These are phyloP conservation scores for Aspergillus vadensis DNA, from an alignment of 2,329 filamentous ascomycete species.

Conservation along the genomic window DNA sequence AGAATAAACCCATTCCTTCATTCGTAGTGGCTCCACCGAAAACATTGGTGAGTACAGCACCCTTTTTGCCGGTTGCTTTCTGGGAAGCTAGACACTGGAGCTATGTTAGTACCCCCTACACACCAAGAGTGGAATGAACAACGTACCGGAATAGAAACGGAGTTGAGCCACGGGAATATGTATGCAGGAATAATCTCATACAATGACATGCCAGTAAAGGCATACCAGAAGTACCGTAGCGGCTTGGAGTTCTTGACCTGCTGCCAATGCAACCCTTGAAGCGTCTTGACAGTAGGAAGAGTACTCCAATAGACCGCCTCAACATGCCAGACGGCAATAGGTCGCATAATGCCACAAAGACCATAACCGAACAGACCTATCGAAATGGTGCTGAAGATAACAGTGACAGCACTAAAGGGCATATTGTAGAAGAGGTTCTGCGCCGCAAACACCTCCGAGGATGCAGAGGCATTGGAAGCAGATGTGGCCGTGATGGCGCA, in stretches of 20 bases:
- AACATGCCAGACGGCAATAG: slow-evolving; percentile 58
- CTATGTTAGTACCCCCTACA: too few species aligned
- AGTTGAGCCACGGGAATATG: slow-evolving; percentile 28
- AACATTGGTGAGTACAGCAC: slow-evolving; percentile 19
- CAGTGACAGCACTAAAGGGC: slow-evolving; percentile 44
- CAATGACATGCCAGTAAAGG: slow-evolving; percentile 24
- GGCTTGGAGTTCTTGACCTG: slow-evolving; percentile 27
- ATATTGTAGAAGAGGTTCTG: slow-evolving; percentile 45
- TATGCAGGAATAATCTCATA: slow-evolving; percentile 31
- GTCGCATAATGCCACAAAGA: slow-evolving; percentile 56
- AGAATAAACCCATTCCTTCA: slow-evolving; percentile 29
- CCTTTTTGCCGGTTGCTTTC: slow-evolving; percentile 10
- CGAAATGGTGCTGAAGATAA: slow-evolving; percentile 54
- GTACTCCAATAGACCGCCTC: slow-evolving; percentile 60
- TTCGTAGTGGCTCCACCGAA: slow-evolving; percentile 30
- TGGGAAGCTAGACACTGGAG: slow-evolving; percentile 18
- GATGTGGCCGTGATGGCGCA: slow-evolving; percentile 58
- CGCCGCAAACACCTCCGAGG: slow-evolving; percentile 16
- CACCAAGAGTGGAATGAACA: too few species aligned
- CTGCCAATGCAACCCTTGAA: slow-evolving; percentile 39
- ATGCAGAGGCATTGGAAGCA: slow-evolving; percentile 53
- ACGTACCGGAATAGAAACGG: slow-evolving; percentile 23
- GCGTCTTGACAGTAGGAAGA: slow-evolving; percentile 36
- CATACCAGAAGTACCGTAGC: slow-evolving; percentile 35
- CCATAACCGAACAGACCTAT: slow-evolving; percentile 61